Evolutionary conservation across 1,139 yeast genomes (phyloP).

Genomic region (Saccharomyces hybrid): DNA sequence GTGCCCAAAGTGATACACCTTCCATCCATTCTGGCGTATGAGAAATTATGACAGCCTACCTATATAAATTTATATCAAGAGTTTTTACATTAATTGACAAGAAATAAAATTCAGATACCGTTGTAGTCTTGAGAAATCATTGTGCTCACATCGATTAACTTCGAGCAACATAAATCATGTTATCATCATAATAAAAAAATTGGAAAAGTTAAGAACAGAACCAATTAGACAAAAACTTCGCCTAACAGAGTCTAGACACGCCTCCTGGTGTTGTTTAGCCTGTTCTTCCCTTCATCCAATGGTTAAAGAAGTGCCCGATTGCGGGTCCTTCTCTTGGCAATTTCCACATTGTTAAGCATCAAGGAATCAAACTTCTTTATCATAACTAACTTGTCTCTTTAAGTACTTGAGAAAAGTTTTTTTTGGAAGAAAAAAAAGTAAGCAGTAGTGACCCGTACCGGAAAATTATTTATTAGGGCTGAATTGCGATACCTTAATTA

Average conservation of each 20-base stretch:
- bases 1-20: neutral
- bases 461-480: neutral
- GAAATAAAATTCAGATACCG: slow-evolving; percentile 78
- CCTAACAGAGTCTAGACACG: neutral
- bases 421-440: neutral
- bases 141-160: slow-evolving; percentile 60
- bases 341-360: too few relatives aligned
- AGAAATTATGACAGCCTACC: neutral
- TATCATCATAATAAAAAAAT: slow-evolving; percentile 38
- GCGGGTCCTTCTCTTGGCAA: too few relatives aligned
- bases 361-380: neutral
- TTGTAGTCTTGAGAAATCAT: slow-evolving; percentile 92
- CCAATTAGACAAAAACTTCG: neutral
- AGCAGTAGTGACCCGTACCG: neutral
- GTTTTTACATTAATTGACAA: neutral
- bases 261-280: neutral
- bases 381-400: neutral
- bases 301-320: neutral
- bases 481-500: neutral
- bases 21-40: neutral
- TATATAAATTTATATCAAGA: neutral
- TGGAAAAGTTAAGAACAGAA: slow-evolving; percentile 2
- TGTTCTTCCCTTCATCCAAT: neutral
- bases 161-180: slow-evolving; percentile 42
- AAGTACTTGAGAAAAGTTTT: neutral